These are phyloP conservation scores for Hygrophila difformis DNA, from an alignment of 257 asterid genomes.

Conservation along the genomic window DNA sequence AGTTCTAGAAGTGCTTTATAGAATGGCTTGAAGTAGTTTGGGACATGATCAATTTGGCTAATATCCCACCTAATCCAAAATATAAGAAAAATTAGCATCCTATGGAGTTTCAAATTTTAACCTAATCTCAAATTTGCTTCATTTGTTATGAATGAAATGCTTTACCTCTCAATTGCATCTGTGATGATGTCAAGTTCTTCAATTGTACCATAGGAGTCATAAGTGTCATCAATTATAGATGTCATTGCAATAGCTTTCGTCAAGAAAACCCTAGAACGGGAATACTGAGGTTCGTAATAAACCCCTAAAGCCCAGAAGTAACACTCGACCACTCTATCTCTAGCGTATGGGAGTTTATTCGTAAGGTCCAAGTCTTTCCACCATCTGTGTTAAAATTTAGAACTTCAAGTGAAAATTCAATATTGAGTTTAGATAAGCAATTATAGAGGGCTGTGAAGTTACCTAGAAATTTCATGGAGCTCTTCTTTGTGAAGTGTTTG, in stretches of 20 bases:
- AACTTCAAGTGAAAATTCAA: too few species aligned
- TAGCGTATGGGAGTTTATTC: conserved; percentile 1
- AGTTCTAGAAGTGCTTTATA: conserved; percentile 17
- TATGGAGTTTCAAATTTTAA: too few species aligned
- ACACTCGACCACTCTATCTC: conserved; percentile 15
- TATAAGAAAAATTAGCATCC: background rate
- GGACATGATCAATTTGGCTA: conserved; percentile 13
- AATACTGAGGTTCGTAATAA: conserved; percentile 19
- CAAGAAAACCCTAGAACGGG: conserved; percentile 11
- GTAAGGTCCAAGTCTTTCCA: conserved; percentile 11
- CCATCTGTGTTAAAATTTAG: background rate
- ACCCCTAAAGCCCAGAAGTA: conserved; percentile 15
- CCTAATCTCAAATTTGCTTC: too few species aligned
- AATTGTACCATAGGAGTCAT: conserved; percentile 14
- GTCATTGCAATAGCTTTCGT: conserved; percentile 11
- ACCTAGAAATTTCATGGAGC: too few species aligned
- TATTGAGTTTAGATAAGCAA: too few species aligned
- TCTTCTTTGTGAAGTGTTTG: conserved; percentile 9
- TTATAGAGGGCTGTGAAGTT: too few species aligned
- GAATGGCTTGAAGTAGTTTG: conserved; percentile 24
- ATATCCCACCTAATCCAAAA: conserved; percentile 23
- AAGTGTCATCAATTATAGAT: conserved; percentile 18
- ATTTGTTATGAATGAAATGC: background rate
- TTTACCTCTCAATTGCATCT: conserved; percentile 3
- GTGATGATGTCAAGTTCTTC: conserved; percentile 14